Evolutionary conservation across 2,329 filamentous ascomycete species (phyloP).

Genomic region (Cladosporium sp.): DNA sequence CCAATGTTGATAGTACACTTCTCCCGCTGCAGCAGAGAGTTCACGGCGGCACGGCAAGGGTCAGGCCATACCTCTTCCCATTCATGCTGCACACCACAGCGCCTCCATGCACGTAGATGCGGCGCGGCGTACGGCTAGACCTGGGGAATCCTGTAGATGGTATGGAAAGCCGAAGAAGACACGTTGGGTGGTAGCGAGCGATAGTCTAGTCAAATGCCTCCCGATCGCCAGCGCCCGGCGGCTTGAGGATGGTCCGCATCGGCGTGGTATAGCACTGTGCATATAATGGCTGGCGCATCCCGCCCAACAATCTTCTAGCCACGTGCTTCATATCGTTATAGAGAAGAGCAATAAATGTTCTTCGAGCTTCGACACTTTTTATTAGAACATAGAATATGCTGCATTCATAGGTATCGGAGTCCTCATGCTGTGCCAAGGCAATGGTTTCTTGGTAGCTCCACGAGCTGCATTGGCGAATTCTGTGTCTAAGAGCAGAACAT

Average conservation of each 20-base stretch:
- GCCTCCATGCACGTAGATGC: constrained; percentile 6
- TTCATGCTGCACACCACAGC: background rate
- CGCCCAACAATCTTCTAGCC: background rate
- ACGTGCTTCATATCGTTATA: background rate
- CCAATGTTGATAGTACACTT: background rate
- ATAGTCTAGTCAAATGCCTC: background rate
- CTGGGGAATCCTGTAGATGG: constrained; percentile 1
- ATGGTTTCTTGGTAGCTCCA: constrained; percentile 11
- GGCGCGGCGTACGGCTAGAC: constrained; percentile 5
- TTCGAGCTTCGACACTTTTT: background rate
- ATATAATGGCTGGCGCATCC: background rate
- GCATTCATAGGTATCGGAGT: background rate
- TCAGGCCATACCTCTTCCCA: constrained; percentile 7
- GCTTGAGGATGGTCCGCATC: background rate
- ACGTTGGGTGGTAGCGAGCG: constrained; percentile 10
- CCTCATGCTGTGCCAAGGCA: constrained; percentile 4
- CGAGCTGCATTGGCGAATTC: constrained; percentile 8
- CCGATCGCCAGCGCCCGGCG: constrained; percentile 10
- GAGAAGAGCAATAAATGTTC: background rate
- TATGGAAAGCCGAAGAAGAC: constrained; percentile 11
- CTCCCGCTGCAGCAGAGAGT: background rate
- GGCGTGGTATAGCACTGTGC: constrained; percentile 2
- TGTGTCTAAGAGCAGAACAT: background rate
- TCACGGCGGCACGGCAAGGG: background rate
- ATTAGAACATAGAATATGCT: background rate